phyloP scores from a whole-genome alignment of 2,329 filamentous ascomycete genomes.

The Emydomyces testavorans region DNA sequence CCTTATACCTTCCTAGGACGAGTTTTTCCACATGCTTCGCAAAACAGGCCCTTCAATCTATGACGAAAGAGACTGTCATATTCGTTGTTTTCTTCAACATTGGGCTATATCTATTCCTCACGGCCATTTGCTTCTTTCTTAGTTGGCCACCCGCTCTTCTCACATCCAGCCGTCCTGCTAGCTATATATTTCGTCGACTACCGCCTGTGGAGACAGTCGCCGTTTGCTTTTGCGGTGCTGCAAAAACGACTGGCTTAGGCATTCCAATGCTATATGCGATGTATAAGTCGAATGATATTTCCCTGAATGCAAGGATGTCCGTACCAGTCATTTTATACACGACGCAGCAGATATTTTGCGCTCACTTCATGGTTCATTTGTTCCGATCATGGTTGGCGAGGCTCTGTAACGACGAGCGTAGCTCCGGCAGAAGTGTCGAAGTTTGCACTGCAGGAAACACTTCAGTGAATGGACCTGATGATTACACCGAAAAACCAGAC shows the following conservation, averaged over 20 bases:
- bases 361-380: constrained; percentile 31
- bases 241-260: constrained; percentile 59
- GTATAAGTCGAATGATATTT: constrained; percentile 35
- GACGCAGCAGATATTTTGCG: constrained; percentile 31
- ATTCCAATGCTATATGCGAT: constrained; percentile 59
- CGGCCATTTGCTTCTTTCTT: constrained; percentile 43
- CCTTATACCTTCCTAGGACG: constrained; percentile 24
- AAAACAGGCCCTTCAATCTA: constrained; percentile 48
- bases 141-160: constrained; percentile 31
- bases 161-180: constrained; percentile 2
- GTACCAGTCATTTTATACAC: constrained; percentile 32
- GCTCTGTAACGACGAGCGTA: too few species aligned
- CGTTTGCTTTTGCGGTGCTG: constrained; percentile 61
- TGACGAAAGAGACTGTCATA: constrained; percentile 50
- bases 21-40: constrained; percentile 43
- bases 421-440: too few species aligned
- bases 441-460: neutral
- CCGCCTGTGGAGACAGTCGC: constrained; percentile 53
- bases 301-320: constrained; percentile 29
- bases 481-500: neutral
- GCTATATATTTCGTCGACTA: constrained; percentile 29
- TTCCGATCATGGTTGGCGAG: constrained; percentile 27
- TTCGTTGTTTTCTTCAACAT: constrained; percentile 59
- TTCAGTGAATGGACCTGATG: neutral
- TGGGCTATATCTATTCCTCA: constrained; percentile 53